These are phyloP conservation scores for Rosa multiflora DNA, from an alignment of 306 rosid genomes.

Conservation along the genomic window DNA sequence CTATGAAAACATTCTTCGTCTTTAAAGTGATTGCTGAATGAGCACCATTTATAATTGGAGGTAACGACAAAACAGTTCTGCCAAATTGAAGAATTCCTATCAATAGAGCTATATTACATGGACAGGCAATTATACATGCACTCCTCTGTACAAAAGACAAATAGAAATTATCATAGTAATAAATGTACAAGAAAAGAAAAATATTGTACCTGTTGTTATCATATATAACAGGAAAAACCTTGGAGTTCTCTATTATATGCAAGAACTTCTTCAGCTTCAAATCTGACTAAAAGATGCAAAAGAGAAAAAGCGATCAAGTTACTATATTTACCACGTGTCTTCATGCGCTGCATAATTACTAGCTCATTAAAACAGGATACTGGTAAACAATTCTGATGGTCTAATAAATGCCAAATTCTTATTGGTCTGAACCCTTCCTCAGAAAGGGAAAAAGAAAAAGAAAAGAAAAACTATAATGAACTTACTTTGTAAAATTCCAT, in stretches of 20 bases:
- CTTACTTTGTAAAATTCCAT: conserved; percentile 95
- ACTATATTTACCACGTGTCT: conserved; percentile 4
- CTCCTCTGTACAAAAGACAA: not conserved
- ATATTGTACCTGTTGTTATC: conserved; percentile 64
- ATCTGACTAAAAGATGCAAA: conserved; percentile 64
- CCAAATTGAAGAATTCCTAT: not conserved
- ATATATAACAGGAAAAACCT: conserved; percentile 78
- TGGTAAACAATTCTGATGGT: not conserved
- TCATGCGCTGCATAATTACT: conserved; percentile 5
- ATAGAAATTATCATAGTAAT: not conserved
- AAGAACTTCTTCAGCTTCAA: conserved; percentile 92
- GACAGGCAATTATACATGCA: not conserved
- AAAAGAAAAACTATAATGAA: conserved; percentile 10
- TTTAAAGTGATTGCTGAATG: conserved; percentile 87
- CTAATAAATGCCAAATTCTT: not conserved
- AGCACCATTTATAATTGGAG: conserved; percentile 93
- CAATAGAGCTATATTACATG: not conserved
- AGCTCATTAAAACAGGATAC: not conserved
- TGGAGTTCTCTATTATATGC: conserved; percentile 82
- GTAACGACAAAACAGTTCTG: conserved; percentile 91
- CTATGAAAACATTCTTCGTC: conserved; percentile 82
- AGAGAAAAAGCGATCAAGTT: conserved; percentile 29
- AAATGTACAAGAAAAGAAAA: not conserved
- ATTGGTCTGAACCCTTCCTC: not conserved
- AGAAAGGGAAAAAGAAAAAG: not conserved